Conservation (phyloP, 768 basidiomycete species). For the Lentinula raphanica region DNA sequence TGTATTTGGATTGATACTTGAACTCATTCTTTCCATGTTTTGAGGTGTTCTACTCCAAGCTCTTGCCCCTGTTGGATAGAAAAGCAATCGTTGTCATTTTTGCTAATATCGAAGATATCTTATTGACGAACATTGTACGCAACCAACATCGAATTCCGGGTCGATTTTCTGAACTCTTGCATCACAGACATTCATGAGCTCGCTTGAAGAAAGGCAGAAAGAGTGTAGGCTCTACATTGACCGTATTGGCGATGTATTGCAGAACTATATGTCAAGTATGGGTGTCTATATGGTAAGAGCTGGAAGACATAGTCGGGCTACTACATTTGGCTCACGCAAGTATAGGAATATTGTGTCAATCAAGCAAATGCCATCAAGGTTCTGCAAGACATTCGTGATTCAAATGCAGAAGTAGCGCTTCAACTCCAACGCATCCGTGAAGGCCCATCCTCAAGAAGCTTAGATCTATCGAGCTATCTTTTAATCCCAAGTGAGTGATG, state of each 20-base stretch:
- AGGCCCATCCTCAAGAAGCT: slow-evolving; percentile 68
- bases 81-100: slow-evolving; percentile 83
- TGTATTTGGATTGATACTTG: not conserved
- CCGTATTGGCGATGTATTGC: slow-evolving; percentile 79
- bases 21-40: not conserved
- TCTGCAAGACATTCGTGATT: slow-evolving; percentile 66
- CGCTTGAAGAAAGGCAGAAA: slow-evolving; percentile 87
- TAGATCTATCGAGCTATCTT: slow-evolving; percentile 88
- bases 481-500: slow-evolving; percentile 75
- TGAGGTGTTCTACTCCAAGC: slow-evolving; percentile 80
- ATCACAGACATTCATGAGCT: slow-evolving; percentile 71
- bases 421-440: slow-evolving; percentile 78
- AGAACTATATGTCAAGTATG: slow-evolving; percentile 72
- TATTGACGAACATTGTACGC: slow-evolving; percentile 80
- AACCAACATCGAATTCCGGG: not conserved
- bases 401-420: slow-evolving; percentile 56
- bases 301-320: not conserved
- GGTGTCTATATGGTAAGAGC: slow-evolving; percentile 66
- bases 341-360: slow-evolving; percentile 85
- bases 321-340: not conserved
- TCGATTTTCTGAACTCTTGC: slow-evolving; percentile 4
- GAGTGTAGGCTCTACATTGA: slow-evolving; percentile 90
- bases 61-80: slow-evolving; percentile 65
- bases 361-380: slow-evolving; percentile 74
- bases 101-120: slow-evolving; percentile 89